These are phyloP conservation scores for Zostera marina DNA, from an alignment of 116 monocot genomes.

Conservation along the genomic window DNA sequence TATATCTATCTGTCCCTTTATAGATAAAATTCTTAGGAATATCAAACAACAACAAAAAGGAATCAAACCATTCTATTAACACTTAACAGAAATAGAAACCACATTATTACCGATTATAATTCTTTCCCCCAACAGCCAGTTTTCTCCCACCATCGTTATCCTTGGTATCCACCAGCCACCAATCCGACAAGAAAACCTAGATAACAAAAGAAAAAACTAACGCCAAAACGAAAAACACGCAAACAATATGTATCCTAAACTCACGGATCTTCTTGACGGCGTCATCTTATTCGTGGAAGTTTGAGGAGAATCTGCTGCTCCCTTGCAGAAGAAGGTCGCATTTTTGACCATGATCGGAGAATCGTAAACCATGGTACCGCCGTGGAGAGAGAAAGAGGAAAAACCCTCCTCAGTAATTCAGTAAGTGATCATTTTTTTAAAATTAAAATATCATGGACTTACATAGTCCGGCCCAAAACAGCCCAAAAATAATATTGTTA, in stretches of 20 bases:
- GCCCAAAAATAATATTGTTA: too few relatives aligned
- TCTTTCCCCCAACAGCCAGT: neutral
- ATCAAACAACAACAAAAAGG: neutral
- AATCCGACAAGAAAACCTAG: slow-evolving; percentile 1
- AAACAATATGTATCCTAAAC: neutral
- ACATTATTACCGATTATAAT: neutral
- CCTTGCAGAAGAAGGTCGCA: too few relatives aligned
- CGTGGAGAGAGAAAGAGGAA: too few relatives aligned
- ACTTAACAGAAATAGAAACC: neutral
- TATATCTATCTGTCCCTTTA: too few relatives aligned
- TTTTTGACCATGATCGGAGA: too few relatives aligned
- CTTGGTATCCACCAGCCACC: neutral
- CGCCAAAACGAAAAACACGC: neutral
- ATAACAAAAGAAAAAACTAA: neutral
- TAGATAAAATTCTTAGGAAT: too few relatives aligned
- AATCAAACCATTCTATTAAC: neutral
- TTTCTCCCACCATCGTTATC: neutral
- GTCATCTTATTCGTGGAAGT: neutral
- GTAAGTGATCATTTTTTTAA: too few relatives aligned
- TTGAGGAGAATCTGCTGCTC: too few relatives aligned
- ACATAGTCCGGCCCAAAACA: too few relatives aligned
- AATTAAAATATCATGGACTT: too few relatives aligned
- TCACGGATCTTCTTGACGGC: neutral
- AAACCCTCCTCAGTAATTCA: too few relatives aligned
- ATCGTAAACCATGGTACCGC: too few relatives aligned